Percentiles rank a stretch among this genome's conserved stretches.
phyloP scores from a whole-genome alignment of 192 early-diverging fungal genomes.

The Dissophora ornata region DNA sequence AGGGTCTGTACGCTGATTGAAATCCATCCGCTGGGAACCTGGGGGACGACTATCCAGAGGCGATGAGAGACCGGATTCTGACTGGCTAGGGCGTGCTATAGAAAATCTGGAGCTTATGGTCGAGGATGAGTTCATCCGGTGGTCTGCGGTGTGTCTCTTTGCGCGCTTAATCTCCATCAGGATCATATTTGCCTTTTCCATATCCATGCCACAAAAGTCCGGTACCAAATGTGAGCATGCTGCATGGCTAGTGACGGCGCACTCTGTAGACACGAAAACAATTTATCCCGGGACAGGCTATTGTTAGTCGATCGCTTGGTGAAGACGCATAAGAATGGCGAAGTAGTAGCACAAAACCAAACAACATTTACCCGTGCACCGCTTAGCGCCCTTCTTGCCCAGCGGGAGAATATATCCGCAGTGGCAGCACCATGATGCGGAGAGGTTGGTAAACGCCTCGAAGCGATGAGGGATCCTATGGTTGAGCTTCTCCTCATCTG shows the following conservation, averaged over 20 bases:
- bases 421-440: conserved; percentile 96
- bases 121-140: conserved; percentile 32
- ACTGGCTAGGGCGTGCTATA: conserved; percentile 11
- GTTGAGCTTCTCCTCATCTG: conserved; percentile 78
- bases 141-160: conserved; percentile 56
- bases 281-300: no score
- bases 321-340: no score
- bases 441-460: conserved; percentile 83
- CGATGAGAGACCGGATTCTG: conserved; percentile 42
- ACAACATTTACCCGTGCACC: conserved; percentile 58
- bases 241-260: conserved; percentile 82
- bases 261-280: conserved; percentile 66
- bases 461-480: conserved; percentile 98
- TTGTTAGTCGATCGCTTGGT: no score
- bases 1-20: conserved; percentile 35
- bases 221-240: conserved; percentile 89
- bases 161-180: conserved; percentile 82
- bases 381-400: conserved; percentile 70
- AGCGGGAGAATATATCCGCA: conserved; percentile 97
- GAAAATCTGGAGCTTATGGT: conserved; percentile 32
- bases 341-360: no score
- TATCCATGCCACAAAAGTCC: conserved; percentile 91
- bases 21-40: conserved; percentile 27
- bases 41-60: conserved; percentile 39
- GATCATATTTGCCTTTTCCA: conserved; percentile 89